phyloP scores from a whole-genome alignment of 306 rosid genomes.

The Dryas octopetala region DNA sequence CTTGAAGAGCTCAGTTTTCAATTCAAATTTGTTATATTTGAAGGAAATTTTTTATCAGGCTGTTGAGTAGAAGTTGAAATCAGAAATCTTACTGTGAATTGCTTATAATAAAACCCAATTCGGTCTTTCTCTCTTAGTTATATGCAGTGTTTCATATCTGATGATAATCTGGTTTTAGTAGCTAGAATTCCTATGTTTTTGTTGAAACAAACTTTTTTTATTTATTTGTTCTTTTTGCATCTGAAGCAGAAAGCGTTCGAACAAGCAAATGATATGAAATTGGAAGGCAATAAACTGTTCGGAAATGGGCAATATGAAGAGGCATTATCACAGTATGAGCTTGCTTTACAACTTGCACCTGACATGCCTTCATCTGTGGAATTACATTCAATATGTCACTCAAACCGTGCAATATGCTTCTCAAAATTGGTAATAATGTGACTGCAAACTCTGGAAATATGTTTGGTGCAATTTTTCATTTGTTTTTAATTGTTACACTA shows the following conservation, averaged over 20 bases:
- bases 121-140: background rate
- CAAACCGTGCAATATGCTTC: slow-evolving; percentile 72
- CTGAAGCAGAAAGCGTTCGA: slow-evolving; percentile 59
- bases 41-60: background rate
- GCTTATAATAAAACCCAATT: background rate
- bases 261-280: slow-evolving; percentile 71
- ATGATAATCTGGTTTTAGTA: slow-evolving; percentile 5
- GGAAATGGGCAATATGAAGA: slow-evolving; percentile 69
- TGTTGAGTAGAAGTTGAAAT: background rate
- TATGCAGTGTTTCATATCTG: background rate
- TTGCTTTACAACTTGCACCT: slow-evolving; percentile 61
- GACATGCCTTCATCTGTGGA: slow-evolving; percentile 70
- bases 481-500: background rate
- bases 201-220: background rate
- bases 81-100: background rate
- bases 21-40: background rate
- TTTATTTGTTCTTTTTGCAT: background rate
- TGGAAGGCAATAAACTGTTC: slow-evolving; percentile 74
- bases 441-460: background rate
- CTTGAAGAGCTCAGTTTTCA: background rate
- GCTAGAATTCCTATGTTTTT: background rate
- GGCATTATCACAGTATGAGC: slow-evolving; percentile 66
- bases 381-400: slow-evolving; percentile 69
- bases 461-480: slow-evolving; percentile 1
- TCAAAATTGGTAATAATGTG: slow-evolving; percentile 60